A percentile compares a stretch with the other conserved stretches of the same genome.
phyloP scores from a whole-genome alignment of 2,329 filamentous ascomycete species.

The Eutypa lata region DNA sequence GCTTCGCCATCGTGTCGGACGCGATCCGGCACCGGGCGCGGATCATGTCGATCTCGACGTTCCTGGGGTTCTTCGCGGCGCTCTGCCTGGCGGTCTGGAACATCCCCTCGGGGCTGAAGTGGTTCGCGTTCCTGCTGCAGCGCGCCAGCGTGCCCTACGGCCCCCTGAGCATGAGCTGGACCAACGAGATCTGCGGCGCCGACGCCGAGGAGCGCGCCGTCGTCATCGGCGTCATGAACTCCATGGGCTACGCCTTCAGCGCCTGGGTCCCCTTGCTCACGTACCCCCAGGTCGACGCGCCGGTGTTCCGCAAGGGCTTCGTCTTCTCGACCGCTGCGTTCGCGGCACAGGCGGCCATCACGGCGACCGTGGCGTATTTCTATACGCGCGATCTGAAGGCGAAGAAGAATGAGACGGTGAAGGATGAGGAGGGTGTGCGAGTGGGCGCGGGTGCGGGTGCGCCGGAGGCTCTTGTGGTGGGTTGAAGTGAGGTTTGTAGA shows the following conservation, averaged over 20 bases:
- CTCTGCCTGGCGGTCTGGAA: conserved; percentile 19
- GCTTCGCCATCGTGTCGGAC: conserved; percentile 53
- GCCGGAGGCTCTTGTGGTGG: no score
- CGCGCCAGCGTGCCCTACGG: conserved; percentile 16
- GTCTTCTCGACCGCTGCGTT: conserved; percentile 16
- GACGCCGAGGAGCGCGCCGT: conserved; percentile 40
- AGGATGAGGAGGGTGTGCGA: no score
- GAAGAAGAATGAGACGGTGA: neutral
- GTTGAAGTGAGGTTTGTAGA: no score
- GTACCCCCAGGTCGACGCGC: conserved; percentile 28
- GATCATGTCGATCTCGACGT: conserved; percentile 29
- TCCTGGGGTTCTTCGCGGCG: conserved; percentile 16
- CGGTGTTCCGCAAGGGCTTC: conserved; percentile 25
- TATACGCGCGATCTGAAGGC: conserved; percentile 14
- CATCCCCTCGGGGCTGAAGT: conserved; percentile 18
- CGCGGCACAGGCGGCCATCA: conserved; percentile 17
- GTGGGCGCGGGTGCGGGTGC: no score
- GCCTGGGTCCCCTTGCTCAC: conserved; percentile 32
- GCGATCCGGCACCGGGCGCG: conserved; percentile 32
- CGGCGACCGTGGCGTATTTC: conserved; percentile 16
- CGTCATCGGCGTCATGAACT: conserved; percentile 39
- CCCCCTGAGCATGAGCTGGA: conserved; percentile 29
- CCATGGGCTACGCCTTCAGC: conserved; percentile 34
- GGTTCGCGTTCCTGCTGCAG: conserved; percentile 19
- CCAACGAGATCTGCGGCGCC: conserved; percentile 33